Percentiles rank a stretch among this genome's conserved stretches.
phyloP scores from a whole-genome alignment of 176 grass and related monocot species.

The barley (Hordeum vulgare) region MorexV3_pseudomolecules_assembly NC_058522.1:494705957-494706456 shows the following conservation, averaged over 20 bases:
- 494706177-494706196: neutral
- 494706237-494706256: conserved; percentile 22
- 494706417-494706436: neutral
- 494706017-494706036: conserved; percentile 46
- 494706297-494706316: conserved; percentile 30
- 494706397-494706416: neutral
- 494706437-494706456: conserved; percentile 28
- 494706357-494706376: neutral
- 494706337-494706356: neutral
- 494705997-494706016: neutral
- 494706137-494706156: neutral
- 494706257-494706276: neutral
- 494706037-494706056: conserved; percentile 11
- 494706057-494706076: conserved; percentile 32
- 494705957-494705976: conserved; percentile 31
- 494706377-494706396: neutral
- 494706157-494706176: neutral
- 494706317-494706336: neutral
- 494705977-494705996: neutral
- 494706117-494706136: neutral
- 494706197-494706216: neutral
- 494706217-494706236: neutral
- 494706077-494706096: neutral
- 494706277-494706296: conserved; percentile 6
- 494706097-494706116: neutral